A percentile compares a stretch with the other conserved stretches of the same genome.
Conservation (phyloP, 768 basidiomycete species). For the Chiua virens region DNA sequence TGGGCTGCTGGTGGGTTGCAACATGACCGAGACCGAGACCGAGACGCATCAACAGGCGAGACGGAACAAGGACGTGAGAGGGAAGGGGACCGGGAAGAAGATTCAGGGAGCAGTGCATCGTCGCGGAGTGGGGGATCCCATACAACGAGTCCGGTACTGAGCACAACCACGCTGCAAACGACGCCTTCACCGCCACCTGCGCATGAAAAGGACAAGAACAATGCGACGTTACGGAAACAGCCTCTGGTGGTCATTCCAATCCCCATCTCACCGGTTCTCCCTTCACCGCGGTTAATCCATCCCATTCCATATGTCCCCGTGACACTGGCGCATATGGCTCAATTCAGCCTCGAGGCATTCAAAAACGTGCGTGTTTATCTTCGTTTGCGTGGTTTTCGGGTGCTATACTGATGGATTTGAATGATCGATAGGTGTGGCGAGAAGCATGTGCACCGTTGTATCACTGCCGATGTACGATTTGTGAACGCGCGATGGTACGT, state of each 20-base stretch:
- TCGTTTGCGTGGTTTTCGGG: not conserved
- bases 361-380: constrained; percentile 44
- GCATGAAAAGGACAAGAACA: constrained; percentile 36
- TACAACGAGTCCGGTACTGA: constrained; percentile 69
- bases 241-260: constrained; percentile 36
- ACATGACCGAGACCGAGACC: constrained; percentile 40
- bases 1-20: constrained; percentile 42
- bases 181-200: constrained; percentile 72
- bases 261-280: constrained; percentile 58
- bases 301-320: constrained; percentile 71
- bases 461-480: constrained; percentile 72
- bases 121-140: constrained; percentile 55
- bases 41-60: constrained; percentile 32
- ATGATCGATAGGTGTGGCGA: constrained; percentile 57
- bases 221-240: constrained; percentile 12
- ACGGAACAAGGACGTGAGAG: constrained; percentile 35
- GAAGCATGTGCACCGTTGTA: constrained; percentile 72
- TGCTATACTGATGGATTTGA: constrained; percentile 2
- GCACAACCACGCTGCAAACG: constrained; percentile 73
- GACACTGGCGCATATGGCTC: constrained; percentile 52
- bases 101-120: constrained; percentile 46
- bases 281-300: constrained; percentile 58
- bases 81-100: constrained; percentile 43
- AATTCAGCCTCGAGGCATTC: constrained; percentile 58
- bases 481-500: constrained; percentile 61